Conservation (phyloP, 495 filamentous ascomycete genomes). For the Bacidia rubella region DNA sequence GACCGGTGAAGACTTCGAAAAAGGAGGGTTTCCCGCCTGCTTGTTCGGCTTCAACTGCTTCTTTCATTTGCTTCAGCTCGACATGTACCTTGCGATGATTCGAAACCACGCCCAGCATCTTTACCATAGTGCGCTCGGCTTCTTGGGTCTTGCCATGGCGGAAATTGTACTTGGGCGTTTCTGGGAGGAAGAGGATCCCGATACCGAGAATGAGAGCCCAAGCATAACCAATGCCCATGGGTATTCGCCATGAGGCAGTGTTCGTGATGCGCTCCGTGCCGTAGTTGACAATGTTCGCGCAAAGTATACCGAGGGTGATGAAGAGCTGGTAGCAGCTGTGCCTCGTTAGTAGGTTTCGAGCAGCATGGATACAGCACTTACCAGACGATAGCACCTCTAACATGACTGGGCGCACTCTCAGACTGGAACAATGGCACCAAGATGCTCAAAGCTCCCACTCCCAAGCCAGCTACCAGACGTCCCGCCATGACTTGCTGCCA, state of each 20-base stretch:
- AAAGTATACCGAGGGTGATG: conserved; percentile 76
- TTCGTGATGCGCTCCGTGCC: conserved; percentile 44
- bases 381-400: conserved; percentile 50
- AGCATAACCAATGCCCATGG: conserved; percentile 66
- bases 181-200: conserved; percentile 58
- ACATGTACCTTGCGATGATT: conserved; percentile 49
- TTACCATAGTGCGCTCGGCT: conserved; percentile 54
- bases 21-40: conserved; percentile 39
- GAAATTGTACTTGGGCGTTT: conserved; percentile 59
- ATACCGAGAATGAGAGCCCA: conserved; percentile 61
- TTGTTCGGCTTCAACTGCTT: conserved; percentile 46
- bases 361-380: background rate
- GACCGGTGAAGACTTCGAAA: conserved; percentile 57
- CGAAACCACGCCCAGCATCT: conserved; percentile 53
- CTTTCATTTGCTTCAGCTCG: conserved; percentile 55
- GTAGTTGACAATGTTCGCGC: conserved; percentile 69
- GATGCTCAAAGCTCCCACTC: conserved; percentile 58
- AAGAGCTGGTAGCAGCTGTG: conserved; percentile 65
- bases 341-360: background rate
- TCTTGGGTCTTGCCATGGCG: conserved; percentile 49
- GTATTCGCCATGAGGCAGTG: conserved; percentile 61
- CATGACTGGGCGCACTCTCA: conserved; percentile 50
- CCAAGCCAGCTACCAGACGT: conserved; percentile 49
- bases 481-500: conserved; percentile 44
- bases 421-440: conserved; percentile 62